These are phyloP conservation scores for Amanita thiersii DNA, from an alignment of 768 basidiomycete species.

Conservation along the genomic window DNA sequence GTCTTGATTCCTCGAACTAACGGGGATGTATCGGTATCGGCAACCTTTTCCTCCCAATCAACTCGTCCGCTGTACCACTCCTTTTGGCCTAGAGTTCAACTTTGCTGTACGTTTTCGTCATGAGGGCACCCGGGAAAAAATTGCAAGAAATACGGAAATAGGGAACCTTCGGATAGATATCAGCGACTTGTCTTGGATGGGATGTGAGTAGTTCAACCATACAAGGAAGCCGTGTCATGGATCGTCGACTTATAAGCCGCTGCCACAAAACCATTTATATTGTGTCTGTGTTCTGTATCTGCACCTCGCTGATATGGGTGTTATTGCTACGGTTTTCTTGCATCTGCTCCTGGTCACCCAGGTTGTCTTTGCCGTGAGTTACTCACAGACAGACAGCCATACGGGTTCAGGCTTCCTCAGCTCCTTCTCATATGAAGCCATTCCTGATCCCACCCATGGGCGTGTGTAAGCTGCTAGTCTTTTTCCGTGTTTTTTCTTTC, in stretches of 20 bases:
- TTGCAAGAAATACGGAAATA: too few species aligned
- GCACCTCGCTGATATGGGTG: slow-evolving; percentile 1
- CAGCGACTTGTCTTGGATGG: too few species aligned
- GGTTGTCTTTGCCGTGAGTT: slow-evolving; percentile 33
- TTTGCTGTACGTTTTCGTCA: too few species aligned
- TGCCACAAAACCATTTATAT: neutral
- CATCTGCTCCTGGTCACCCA: slow-evolving; percentile 9
- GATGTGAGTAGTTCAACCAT: too few species aligned
- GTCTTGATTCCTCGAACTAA: too few species aligned
- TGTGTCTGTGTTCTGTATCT: neutral
- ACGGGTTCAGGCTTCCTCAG: slow-evolving; percentile 39
- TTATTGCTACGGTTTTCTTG: slow-evolving; percentile 7
- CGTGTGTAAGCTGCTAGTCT: slow-evolving; percentile 60
- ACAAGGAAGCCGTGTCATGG: too few species aligned
- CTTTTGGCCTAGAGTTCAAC: too few species aligned
- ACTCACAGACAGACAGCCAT: slow-evolving; percentile 36
- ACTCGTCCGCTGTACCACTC: too few species aligned
- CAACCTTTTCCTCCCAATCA: neutral
- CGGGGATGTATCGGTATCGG: neutral
- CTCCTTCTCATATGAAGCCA: slow-evolving; percentile 39
- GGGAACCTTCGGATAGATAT: too few species aligned
- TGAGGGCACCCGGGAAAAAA: too few species aligned
- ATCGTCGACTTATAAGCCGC: too few species aligned
- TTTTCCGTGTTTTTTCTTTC: slow-evolving; percentile 11
- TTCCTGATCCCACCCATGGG: slow-evolving; percentile 57